A percentile compares a stretch with the other conserved stretches of the same genome.
These are phyloP conservation scores for Coemansia sp. DNA, from an alignment of 192 early-diverging fungal genomes.

Conservation along the genomic window DNA sequence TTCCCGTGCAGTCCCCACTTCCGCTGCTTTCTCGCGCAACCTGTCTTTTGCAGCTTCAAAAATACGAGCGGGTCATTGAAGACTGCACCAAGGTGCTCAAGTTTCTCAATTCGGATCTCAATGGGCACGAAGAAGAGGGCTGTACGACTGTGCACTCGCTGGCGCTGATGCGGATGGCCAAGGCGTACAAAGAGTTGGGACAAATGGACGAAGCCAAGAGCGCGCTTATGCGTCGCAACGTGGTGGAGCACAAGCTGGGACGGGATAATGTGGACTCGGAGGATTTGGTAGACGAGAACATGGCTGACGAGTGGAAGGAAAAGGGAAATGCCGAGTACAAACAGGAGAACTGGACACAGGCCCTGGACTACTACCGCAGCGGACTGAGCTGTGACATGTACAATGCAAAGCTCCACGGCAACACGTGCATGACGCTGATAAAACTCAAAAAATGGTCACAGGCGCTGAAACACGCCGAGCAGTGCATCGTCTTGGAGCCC, in stretches of 20 bases:
- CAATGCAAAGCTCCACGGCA: slow-evolving; percentile 50
- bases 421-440: slow-evolving; percentile 53
- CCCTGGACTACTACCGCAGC: slow-evolving; percentile 46
- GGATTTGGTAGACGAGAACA: slow-evolving; percentile 12
- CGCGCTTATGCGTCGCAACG: slow-evolving; percentile 53
- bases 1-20: slow-evolving; percentile 52
- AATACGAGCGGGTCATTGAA: slow-evolving; percentile 45
- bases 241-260: slow-evolving; percentile 53
- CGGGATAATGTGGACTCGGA: slow-evolving; percentile 16
- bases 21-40: slow-evolving; percentile 52
- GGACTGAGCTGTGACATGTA: slow-evolving; percentile 54
- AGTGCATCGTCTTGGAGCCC: slow-evolving; percentile 54
- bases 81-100: slow-evolving; percentile 53
- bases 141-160: slow-evolving; percentile 56
- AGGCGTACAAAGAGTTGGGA: slow-evolving; percentile 55
- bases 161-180: slow-evolving; percentile 56
- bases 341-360: slow-evolving; percentile 46
- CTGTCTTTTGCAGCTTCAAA: slow-evolving; percentile 49
- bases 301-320: slow-evolving; percentile 52
- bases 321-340: slow-evolving; percentile 52
- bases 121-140: slow-evolving; percentile 42
- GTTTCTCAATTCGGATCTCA: slow-evolving; percentile 51
- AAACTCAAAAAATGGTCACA: slow-evolving; percentile 50
- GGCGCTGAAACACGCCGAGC: slow-evolving; percentile 56
- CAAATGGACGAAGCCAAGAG: slow-evolving; percentile 47